Base-by-base conservation (phyloP, 2,329 filamentous ascomycete species). In the Trichoderma cornu-damae region DNA sequence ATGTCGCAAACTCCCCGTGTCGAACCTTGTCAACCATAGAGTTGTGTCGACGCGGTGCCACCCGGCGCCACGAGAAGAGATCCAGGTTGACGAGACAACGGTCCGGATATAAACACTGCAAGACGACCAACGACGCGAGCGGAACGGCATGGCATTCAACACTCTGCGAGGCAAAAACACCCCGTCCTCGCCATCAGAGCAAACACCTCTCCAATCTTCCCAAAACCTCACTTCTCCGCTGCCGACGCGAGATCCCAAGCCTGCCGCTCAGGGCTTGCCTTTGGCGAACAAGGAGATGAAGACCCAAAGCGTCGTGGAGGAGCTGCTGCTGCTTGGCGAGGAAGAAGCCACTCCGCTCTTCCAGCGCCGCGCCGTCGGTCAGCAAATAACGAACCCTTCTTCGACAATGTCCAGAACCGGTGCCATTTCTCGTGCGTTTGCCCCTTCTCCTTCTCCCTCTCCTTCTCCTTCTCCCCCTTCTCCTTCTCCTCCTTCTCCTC, bases 131-230 rank as follows among this genome's bases (percentile, higher is more conserved):
- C 22, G 35, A 47, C 43, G 16, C 26, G 43, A 38, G 20, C 22
- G 37, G 47, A 18, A 28, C 51, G 51, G 51, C 51, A 54, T 54
- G 51, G 51, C 42, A 38, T n/a, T 46, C 16, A 26, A 46, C 9
- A 46, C 37, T 11, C 18, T 54, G 2, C 18, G 28, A 22, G 51
- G 46, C 40, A 46, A 30, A 11, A 46, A 24, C 24, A 26, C 46
- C 28, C 40, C 30, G 22, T 32, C 32, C 22, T 54, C 46, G 34
- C n/a, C 32, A 7, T 20, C 51, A 18, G 51, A 54, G 24, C 34
- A 14, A 28, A n/a, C 42, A 28, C 8, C 26, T 6, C 42, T 46
- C 3, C 37, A 16, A 18, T 30, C 40, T 20, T 14, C 51, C 20
- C 16, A 37, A 28, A 22, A 22, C 14, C 34, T 32, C 11, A 20